Percentiles rank a stretch among this genome's conserved stretches.
Conservation (phyloP, 441 rosid species). For the Omphalea diandra region DNA sequence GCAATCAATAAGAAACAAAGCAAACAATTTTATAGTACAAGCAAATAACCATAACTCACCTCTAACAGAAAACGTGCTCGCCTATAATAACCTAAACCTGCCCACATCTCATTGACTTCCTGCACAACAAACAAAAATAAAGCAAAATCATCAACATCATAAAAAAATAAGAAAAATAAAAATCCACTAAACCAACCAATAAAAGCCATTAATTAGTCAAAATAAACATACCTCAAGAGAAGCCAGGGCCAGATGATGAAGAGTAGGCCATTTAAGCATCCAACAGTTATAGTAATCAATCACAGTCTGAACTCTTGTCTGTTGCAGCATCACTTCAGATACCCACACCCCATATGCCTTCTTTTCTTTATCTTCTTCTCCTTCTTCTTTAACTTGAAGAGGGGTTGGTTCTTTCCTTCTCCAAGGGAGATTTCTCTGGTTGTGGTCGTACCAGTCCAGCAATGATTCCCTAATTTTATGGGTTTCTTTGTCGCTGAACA, state of each 20-base stretch:
- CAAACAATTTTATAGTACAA: too few relatives aligned
- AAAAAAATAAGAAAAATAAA: too few relatives aligned
- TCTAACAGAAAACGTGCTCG: slow-evolving; percentile 86
- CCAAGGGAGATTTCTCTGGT: slow-evolving; percentile 80
- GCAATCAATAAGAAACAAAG: too few relatives aligned
- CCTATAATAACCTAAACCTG: slow-evolving; percentile 89
- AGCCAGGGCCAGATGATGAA: slow-evolving; percentile 67
- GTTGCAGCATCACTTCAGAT: slow-evolving; percentile 95
- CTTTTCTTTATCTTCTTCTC: slow-evolving; percentile 36
- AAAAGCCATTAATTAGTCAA: not conserved
- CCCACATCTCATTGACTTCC: slow-evolving; percentile 99
- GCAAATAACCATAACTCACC: slow-evolving; percentile 38
- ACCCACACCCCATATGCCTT: slow-evolving; percentile 93
- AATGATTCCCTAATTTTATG: slow-evolving; percentile 47
- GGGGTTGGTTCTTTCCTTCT: slow-evolving; percentile 31
- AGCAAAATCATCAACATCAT: slow-evolving; percentile 3
- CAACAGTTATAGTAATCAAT: slow-evolving; percentile 81
- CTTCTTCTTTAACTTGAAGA: slow-evolving; percentile 17
- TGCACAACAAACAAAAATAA: slow-evolving; percentile 28
- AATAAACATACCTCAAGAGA: slow-evolving; percentile 69
- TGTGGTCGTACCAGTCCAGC: slow-evolving; percentile 69
- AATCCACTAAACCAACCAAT: not conserved
- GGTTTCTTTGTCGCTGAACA: slow-evolving; percentile 55
- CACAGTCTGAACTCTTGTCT: slow-evolving; percentile 90
- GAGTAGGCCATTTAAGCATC: slow-evolving; percentile 89